Evolutionary conservation across 768 basidiomycete species (phyloP).

Genomic region (Mycena sanguinolenta): DNA sequence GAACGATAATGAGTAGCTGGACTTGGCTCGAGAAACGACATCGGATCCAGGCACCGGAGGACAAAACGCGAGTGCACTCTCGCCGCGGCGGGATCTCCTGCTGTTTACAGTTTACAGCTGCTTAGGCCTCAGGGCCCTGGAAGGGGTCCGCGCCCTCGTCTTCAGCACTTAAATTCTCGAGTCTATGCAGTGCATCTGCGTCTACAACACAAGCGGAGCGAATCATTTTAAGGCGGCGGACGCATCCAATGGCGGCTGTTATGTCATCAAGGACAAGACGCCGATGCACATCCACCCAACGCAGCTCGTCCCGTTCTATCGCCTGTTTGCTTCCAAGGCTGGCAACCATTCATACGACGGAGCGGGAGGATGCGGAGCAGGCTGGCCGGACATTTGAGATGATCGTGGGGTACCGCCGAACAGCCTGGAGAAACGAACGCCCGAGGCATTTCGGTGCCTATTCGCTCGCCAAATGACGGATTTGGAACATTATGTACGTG

Average conservation of each 20-base stretch:
- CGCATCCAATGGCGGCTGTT: background rate
- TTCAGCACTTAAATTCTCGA: slow-evolving; percentile 20
- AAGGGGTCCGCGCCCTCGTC: slow-evolving; percentile 8
- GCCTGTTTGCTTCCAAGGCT: background rate
- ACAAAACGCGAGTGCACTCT: no score
- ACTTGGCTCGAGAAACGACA: no score
- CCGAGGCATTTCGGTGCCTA: no score
- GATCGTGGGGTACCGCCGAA: slow-evolving; percentile 14
- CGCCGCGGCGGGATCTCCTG: no score
- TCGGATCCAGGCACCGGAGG: no score
- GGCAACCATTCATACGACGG: slow-evolving; percentile 15
- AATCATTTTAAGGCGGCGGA: slow-evolving; percentile 24
- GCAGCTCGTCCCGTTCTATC: background rate
- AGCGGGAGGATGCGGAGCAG: slow-evolving; percentile 4
- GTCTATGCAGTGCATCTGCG: slow-evolving; percentile 14
- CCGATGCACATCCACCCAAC: slow-evolving; percentile 16
- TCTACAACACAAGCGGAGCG: slow-evolving; percentile 1
- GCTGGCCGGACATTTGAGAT: slow-evolving; percentile 14
- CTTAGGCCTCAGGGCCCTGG: no score
- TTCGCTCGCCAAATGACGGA: no score
- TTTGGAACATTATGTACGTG: no score
- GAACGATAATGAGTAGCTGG: no score
- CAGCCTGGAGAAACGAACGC: no score
- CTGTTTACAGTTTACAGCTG: no score
- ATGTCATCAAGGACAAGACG: background rate